These are phyloP conservation scores for Xylaria sp. DNA, from an alignment of 2,329 filamentous ascomycete genomes.

Conservation along the genomic window DNA sequence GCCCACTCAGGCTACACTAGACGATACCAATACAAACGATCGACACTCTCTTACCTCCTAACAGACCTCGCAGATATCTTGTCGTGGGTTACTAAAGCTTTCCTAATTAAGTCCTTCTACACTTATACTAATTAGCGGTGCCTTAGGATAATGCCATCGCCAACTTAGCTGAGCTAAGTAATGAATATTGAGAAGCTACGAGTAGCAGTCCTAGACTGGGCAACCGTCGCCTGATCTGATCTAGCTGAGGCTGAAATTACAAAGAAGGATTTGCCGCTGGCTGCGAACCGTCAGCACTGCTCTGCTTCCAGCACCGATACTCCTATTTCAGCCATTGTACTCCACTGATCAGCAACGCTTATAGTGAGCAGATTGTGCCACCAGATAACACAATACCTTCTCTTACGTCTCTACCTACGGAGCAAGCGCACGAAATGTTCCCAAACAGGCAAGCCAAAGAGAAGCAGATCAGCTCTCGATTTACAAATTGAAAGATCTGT, in stretches of 20 bases:
- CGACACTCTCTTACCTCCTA: neutral
- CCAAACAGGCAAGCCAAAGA: slow-evolving; percentile 18
- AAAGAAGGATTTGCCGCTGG: slow-evolving; percentile 13
- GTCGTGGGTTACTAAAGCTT: neutral
- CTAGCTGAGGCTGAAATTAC: slow-evolving; percentile 21
- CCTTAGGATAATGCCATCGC: neutral
- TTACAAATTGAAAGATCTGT: slow-evolving; percentile 8
- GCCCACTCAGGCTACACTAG: neutral
- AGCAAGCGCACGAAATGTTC: slow-evolving; percentile 2
- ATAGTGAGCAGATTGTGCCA: slow-evolving; percentile 11
- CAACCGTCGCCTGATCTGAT: neutral
- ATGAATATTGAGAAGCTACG: neutral
- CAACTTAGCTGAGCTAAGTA: neutral
- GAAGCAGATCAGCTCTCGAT: slow-evolving; percentile 9
- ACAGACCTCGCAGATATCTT: neutral
- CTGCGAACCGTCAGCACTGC: slow-evolving; percentile 13
- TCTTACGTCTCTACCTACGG: neutral
- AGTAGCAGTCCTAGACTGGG: slow-evolving; percentile 13
- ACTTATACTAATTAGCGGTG: too few species aligned
- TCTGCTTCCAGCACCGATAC: neutral
- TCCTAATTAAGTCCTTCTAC: neutral
- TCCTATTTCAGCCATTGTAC: slow-evolving; percentile 20
- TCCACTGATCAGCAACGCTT: slow-evolving; percentile 29
- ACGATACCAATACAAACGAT: slow-evolving; percentile 3
- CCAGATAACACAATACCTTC: slow-evolving; percentile 12